A percentile compares a stretch with the other conserved stretches of the same genome.
phyloP scores from a whole-genome alignment of 495 filamentous ascomycete species.

The Penicillium lividum region DNA sequence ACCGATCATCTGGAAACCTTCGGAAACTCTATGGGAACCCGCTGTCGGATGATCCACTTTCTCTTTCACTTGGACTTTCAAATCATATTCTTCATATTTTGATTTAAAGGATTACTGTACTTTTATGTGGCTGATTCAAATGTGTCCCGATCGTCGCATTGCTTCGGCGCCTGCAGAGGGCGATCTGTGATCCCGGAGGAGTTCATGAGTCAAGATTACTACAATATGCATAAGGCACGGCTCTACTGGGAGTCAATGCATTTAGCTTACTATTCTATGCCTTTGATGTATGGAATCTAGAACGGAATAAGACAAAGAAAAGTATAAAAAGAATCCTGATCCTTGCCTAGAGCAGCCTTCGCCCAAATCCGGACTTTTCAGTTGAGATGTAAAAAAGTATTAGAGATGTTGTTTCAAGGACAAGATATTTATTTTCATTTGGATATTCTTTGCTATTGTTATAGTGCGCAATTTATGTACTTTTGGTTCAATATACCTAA shows the following conservation, averaged over 20 bases:
- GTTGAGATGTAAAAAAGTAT: neutral
- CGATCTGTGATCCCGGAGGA: conserved; percentile 4
- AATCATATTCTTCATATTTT: too few species aligned
- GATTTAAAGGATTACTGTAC: too few species aligned
- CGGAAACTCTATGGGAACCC: conserved; percentile 30
- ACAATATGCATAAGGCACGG: neutral
- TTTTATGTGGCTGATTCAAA: conserved; percentile 2
- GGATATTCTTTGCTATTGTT: too few species aligned
- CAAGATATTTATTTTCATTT: too few species aligned
- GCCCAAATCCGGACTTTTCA: conserved; percentile 8
- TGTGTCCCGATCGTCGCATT: conserved; percentile 15
- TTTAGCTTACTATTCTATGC: neutral
- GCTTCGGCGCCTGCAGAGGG: conserved; percentile 17
- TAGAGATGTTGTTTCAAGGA: neutral
- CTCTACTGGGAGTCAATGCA: neutral
- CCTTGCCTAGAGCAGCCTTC: neutral
- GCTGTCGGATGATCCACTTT: conserved; percentile 18
- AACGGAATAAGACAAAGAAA: neutral
- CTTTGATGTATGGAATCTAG: neutral
- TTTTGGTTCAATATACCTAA: neutral
- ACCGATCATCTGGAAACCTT: conserved; percentile 37
- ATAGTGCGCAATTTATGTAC: neutral
- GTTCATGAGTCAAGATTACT: conserved; percentile 1
- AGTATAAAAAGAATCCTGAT: neutral
- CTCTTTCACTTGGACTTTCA: neutral